Percentiles rank a stretch among this genome's conserved stretches.
These are phyloP conservation scores for Leishmania turanica DNA, from an alignment of 208 protist genomes.

Conservation along the genomic window DNA sequence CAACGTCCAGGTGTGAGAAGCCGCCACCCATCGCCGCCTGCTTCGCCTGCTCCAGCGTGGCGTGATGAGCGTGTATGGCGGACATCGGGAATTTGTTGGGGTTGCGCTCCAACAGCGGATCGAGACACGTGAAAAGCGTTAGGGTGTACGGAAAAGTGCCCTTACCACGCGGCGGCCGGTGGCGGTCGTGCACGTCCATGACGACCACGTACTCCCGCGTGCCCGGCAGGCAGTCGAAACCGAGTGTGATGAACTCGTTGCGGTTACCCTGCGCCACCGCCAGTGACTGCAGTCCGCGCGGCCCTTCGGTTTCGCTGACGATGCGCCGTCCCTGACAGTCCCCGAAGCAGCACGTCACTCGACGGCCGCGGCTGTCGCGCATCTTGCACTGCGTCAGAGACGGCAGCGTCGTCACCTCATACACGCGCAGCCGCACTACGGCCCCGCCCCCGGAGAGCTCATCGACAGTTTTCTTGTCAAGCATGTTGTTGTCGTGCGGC, in stretches of 20 bases:
- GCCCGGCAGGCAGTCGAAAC: constrained; percentile 75
- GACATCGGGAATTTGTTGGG: not conserved
- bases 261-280: constrained; percentile 42
- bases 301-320: constrained; percentile 42
- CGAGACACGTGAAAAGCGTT: constrained; percentile 67
- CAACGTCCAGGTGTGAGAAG: not conserved
- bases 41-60: constrained; percentile 14
- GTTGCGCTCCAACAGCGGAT: constrained; percentile 18
- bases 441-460: constrained; percentile 12
- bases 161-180: not conserved
- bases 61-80: constrained; percentile 15
- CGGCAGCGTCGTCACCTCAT: constrained; percentile 60
- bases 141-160: constrained; percentile 58
- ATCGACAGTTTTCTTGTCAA: constrained; percentile 3
- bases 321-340: constrained; percentile 68
- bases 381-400: constrained; percentile 53
- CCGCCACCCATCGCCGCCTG: not conserved
- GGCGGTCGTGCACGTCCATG: constrained; percentile 33
- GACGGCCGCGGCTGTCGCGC: constrained; percentile 6
- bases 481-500: constrained; percentile 43
- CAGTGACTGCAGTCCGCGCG: constrained; percentile 35
- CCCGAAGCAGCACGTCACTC: constrained; percentile 50
- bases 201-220: constrained; percentile 64
- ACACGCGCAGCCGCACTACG: constrained; percentile 57
- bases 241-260: constrained; percentile 49